Evolutionary conservation across 1,139 yeast genomes (phyloP).

Genomic region (Pneumocystis carinii): DNA sequence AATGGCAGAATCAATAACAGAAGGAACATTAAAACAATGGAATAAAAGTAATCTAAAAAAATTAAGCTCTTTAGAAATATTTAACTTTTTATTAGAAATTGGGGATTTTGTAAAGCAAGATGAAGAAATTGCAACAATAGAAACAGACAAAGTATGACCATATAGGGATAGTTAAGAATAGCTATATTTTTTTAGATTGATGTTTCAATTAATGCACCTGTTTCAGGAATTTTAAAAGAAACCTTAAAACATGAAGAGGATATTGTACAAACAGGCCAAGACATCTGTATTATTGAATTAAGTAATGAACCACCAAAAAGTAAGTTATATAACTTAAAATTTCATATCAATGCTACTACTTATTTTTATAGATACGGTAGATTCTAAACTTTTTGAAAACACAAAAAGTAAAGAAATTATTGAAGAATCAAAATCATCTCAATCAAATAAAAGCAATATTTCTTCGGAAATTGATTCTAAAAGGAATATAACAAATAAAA

Average conservation of each 20-base stretch:
- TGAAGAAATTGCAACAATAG: conserved; percentile 91
- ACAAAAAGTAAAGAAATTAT: conserved; percentile 13
- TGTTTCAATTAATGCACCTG: conserved; percentile 90
- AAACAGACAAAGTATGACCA: conserved; percentile 56
- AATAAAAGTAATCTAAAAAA: conserved; percentile 25
- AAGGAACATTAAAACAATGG: conserved; percentile 80
- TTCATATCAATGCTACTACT: conserved; percentile 13
- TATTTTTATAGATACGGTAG: conserved; percentile 19
- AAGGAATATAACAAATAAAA: conserved; percentile 12
- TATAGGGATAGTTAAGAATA: neutral
- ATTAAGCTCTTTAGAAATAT: neutral
- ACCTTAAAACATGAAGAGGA: conserved; percentile 73
- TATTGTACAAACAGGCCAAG: conserved; percentile 94
- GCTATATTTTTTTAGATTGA: conserved; percentile 38
- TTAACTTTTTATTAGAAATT: conserved; percentile 27
- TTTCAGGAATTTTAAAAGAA: conserved; percentile 79
- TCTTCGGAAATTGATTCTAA: conserved; percentile 20
- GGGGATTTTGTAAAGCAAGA: conserved; percentile 84
- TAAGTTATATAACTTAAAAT: conserved; percentile 29
- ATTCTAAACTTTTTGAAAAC: conserved; percentile 14
- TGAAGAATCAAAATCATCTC: conserved; percentile 17
- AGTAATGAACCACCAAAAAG: conserved; percentile 72
- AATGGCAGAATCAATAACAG: conserved; percentile 97
- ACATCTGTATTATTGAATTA: conserved; percentile 73
- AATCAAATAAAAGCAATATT: conserved; percentile 23